Percentiles rank a stretch among this genome's conserved stretches.
Evolutionary conservation across 768 basidiomycete species (phyloP).

Genomic region (Boletus vermiculosoides): DNA sequence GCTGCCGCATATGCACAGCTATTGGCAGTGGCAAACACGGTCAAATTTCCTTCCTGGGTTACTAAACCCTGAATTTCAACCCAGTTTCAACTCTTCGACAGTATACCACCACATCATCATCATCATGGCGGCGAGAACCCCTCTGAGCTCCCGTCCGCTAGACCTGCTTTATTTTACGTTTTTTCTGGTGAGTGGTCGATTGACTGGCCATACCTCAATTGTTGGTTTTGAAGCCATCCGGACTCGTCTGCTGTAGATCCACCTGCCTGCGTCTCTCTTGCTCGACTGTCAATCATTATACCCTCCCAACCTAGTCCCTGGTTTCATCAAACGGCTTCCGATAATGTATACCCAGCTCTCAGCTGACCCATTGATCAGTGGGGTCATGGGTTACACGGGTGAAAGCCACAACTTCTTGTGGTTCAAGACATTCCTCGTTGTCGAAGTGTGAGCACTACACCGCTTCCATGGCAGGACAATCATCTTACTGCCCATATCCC

Average conservation of each 20-base stretch:
- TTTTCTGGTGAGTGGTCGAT: constrained; percentile 51
- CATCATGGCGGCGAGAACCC: constrained; percentile 21
- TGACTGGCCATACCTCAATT: neutral
- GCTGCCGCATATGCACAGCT: too few species aligned
- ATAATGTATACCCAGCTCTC: constrained; percentile 55
- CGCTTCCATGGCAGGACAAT: neutral
- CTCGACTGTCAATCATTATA: constrained; percentile 72
- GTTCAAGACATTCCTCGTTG: constrained; percentile 62
- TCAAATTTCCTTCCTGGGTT: neutral
- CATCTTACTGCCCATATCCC: neutral
- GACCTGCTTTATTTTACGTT: constrained; percentile 71
- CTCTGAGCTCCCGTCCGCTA: constrained; percentile 56
- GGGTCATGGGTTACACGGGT: constrained; percentile 43
- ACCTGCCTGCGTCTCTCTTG: constrained; percentile 65
- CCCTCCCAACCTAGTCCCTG: constrained; percentile 50
- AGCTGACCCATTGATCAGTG: constrained; percentile 65
- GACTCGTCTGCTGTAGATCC: constrained; percentile 40
- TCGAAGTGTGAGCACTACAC: constrained; percentile 52
- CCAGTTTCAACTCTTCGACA: neutral
- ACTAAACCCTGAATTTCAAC: neutral
- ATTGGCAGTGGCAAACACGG: neutral
- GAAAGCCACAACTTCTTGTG: constrained; percentile 44
- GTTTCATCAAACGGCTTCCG: constrained; percentile 42
- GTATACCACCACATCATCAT: neutral
- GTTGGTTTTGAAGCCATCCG: neutral